phyloP scores from a whole-genome alignment of 768 basidiomycete genomes.

The Russula vinacea region DNA sequence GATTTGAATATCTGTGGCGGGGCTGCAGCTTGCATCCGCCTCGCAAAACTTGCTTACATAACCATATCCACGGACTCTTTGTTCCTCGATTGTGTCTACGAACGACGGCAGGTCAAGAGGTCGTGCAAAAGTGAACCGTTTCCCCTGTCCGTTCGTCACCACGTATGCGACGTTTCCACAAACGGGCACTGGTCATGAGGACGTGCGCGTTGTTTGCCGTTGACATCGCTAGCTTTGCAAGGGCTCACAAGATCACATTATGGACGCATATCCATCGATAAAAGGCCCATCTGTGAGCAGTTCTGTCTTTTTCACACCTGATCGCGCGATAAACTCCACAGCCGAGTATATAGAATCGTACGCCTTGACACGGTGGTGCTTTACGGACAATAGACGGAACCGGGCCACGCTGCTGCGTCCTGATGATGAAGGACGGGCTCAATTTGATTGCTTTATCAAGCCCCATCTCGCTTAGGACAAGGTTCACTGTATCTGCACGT shows the following conservation, averaged over 20 bases:
- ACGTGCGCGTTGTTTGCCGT: background rate
- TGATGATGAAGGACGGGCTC: background rate
- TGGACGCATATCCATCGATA: background rate
- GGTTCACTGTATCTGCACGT: background rate
- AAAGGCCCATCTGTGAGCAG: background rate
- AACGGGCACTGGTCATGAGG: background rate
- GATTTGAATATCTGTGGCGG: constrained; percentile 14
- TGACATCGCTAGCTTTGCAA: background rate
- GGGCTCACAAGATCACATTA: background rate
- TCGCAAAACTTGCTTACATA: constrained; percentile 23
- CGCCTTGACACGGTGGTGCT: background rate
- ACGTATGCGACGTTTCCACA: background rate
- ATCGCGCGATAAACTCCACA: constrained; percentile 3
- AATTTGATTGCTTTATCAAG: background rate
- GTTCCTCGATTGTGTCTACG: background rate
- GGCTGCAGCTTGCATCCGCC: background rate
- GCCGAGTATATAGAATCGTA: background rate
- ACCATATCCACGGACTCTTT: background rate
- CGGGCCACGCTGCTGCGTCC: background rate
- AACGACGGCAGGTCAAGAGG: background rate
- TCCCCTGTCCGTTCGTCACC: background rate
- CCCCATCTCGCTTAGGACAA: constrained; percentile 18
- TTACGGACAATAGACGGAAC: background rate
- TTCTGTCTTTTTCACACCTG: background rate
- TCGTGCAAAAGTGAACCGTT: background rate